A percentile compares a stretch with the other conserved stretches of the same genome.
Evolutionary conservation across 1,139 yeast species (phyloP).

Genomic region (Yamadazyma diospyri): DNA sequence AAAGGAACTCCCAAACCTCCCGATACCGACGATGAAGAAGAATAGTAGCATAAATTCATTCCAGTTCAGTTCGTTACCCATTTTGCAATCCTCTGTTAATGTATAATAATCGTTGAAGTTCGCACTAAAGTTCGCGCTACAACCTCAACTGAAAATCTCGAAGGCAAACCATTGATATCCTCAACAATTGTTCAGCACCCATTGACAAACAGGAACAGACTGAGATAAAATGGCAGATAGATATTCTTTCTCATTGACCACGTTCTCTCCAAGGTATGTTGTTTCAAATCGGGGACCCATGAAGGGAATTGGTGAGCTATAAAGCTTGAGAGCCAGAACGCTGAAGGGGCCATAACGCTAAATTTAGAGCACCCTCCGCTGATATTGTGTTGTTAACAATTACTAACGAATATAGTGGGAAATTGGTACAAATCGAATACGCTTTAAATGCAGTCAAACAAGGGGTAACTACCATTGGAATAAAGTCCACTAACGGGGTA

Average conservation of each 20-base stretch:
- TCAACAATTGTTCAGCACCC: background rate
- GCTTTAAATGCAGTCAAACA: conserved; percentile 97
- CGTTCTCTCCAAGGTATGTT: conserved; percentile 91
- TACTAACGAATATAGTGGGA: conserved; percentile 61
- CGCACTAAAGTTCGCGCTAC: too few relatives aligned
- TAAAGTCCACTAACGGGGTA: conserved; percentile 93
- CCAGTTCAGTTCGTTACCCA: background rate
- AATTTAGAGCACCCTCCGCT: too few relatives aligned
- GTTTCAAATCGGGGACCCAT: too few relatives aligned
- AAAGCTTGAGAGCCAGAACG: too few relatives aligned
- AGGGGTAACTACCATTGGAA: conserved; percentile 96
- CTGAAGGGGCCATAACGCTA: too few relatives aligned
- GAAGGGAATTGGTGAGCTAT: too few relatives aligned
- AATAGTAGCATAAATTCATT: conserved; percentile 3
- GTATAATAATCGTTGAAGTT: too few relatives aligned
- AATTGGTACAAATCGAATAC: conserved; percentile 95
- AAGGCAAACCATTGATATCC: conserved; percentile 17
- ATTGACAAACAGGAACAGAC: background rate
- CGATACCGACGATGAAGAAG: conserved; percentile 87
- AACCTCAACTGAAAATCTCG: conserved; percentile 11
- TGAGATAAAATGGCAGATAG: conserved; percentile 78
- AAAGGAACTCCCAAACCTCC: conserved; percentile 96
- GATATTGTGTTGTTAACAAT: background rate
- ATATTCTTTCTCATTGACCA: conserved; percentile 94
- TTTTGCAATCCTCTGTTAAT: too few relatives aligned